A percentile compares a stretch with the other conserved stretches of the same genome.
phyloP scores from a whole-genome alignment of 1,284 basidiomycete species.

The Schizophyllum commune region DNA sequence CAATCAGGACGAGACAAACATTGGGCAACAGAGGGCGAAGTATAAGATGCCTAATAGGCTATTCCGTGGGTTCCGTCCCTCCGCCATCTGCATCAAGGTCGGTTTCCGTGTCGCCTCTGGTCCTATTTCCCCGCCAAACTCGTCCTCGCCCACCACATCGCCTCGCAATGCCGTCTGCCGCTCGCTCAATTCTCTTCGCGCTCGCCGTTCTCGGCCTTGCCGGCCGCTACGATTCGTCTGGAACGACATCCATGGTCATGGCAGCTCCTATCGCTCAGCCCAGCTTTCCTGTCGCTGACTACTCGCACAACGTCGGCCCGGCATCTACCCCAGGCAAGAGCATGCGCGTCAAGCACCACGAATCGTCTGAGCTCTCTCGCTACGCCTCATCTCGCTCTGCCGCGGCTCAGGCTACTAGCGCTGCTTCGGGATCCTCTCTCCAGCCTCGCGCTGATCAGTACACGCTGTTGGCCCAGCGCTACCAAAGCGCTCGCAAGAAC shows the following conservation, averaged over 20 bases:
- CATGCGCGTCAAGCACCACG: not conserved
- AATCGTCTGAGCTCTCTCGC: too few species aligned
- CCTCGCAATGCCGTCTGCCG: conserved; percentile 28
- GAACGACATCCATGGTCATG: not conserved
- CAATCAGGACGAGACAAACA: too few species aligned
- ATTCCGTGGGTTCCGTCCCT: conserved; percentile 3
- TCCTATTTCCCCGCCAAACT: not conserved
- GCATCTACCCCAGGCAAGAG: conserved; percentile 2
- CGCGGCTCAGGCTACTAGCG: not conserved
- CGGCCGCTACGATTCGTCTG: not conserved
- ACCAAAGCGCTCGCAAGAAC: not conserved
- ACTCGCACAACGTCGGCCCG: not conserved
- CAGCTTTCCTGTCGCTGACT: not conserved
- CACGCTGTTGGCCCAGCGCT: not conserved
- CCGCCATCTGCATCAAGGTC: conserved; percentile 12
- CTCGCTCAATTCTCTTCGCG: conserved; percentile 23
- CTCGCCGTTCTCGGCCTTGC: not conserved
- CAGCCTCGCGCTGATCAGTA: not conserved
- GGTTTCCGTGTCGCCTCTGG: conserved; percentile 1
- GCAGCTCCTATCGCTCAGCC: not conserved
- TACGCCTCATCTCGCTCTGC: too few species aligned
- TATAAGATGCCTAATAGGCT: conserved; percentile 1
- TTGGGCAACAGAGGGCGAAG: conserved; percentile 7
- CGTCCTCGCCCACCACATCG: not conserved
- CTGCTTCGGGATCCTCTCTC: too few species aligned